A percentile compares a stretch with the other conserved stretches of the same genome.
phyloP scores from a whole-genome alignment of 169 alveolate genomes.

The Theileria annulata region DNA sequence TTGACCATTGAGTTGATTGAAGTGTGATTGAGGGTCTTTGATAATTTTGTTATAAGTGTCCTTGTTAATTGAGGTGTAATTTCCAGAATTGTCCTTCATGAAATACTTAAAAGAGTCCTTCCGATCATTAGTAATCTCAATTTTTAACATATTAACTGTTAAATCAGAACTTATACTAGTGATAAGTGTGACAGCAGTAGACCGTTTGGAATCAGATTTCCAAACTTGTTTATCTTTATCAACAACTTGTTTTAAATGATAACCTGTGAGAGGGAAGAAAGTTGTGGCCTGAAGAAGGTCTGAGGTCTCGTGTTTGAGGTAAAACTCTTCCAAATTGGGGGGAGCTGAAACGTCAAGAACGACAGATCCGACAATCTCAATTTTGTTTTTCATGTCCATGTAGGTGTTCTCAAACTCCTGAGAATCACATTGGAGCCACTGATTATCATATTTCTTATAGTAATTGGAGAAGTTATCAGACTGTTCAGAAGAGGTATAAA shows the following conservation, averaged over 20 bases:
- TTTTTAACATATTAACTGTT: neutral
- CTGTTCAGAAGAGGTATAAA: neutral
- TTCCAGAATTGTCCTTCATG: neutral
- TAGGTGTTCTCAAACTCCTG: neutral
- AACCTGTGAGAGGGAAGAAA: slow-evolving; percentile 13
- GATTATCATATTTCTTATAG: slow-evolving; percentile 1
- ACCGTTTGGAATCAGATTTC: neutral
- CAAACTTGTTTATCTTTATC: neutral
- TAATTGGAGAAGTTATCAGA: neutral
- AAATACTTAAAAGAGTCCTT: neutral
- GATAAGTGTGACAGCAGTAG: neutral
- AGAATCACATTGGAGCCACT: neutral
- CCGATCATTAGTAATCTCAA: neutral
- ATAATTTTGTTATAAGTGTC: neutral
- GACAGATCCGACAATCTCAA: neutral
- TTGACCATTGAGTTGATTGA: neutral
- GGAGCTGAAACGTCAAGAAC: neutral
- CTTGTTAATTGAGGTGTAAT: neutral
- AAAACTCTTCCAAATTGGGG: neutral
- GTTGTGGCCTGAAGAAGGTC: neutral
- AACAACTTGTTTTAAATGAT: neutral
- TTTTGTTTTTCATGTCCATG: neutral
- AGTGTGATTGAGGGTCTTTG: neutral
- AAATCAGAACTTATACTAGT: neutral
- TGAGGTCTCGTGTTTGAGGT: neutral